Conservation (phyloP, 2,329 filamentous ascomycete genomes). For the Neofusicoccum ribis region DNA sequence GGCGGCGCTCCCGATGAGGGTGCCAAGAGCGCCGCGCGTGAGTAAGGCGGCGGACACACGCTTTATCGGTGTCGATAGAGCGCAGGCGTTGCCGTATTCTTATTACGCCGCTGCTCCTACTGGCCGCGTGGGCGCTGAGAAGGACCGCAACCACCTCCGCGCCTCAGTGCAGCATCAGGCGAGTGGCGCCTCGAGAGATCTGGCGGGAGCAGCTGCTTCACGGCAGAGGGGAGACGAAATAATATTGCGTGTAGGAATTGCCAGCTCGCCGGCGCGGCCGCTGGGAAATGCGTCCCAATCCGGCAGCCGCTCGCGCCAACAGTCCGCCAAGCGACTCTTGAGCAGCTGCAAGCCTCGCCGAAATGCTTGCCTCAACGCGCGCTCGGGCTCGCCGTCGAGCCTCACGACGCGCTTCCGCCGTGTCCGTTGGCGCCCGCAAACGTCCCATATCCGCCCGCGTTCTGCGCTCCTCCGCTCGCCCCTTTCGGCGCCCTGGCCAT, state of each 20-base stretch:
- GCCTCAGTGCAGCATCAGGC: neutral
- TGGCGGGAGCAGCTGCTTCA: neutral
- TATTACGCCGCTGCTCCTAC: neutral
- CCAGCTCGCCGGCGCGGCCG: neutral
- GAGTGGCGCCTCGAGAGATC: neutral
- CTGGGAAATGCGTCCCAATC: neutral
- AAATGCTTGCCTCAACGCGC: neutral
- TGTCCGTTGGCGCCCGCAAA: neutral
- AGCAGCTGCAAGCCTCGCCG: neutral
- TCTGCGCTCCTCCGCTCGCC: neutral
- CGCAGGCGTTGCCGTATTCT: neutral
- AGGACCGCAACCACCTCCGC: too few relatives aligned
- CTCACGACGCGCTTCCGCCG: neutral
- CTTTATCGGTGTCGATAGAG: conserved; percentile 4
- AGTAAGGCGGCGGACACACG: conserved; percentile 11
- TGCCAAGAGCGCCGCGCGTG: conserved; percentile 11
- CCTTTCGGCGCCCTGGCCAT: conserved; percentile 45
- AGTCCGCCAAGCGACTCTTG: neutral
- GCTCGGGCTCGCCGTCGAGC: neutral
- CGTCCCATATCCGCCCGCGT: neutral
- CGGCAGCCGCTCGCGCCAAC: neutral
- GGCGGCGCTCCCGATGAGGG: neutral
- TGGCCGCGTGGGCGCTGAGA: neutral
- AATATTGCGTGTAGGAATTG: neutral
- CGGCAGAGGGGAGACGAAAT: neutral